Evolutionary conservation across 2,329 filamentous ascomycete species (phyloP).

Genomic region (Penicillium sp.): DNA sequence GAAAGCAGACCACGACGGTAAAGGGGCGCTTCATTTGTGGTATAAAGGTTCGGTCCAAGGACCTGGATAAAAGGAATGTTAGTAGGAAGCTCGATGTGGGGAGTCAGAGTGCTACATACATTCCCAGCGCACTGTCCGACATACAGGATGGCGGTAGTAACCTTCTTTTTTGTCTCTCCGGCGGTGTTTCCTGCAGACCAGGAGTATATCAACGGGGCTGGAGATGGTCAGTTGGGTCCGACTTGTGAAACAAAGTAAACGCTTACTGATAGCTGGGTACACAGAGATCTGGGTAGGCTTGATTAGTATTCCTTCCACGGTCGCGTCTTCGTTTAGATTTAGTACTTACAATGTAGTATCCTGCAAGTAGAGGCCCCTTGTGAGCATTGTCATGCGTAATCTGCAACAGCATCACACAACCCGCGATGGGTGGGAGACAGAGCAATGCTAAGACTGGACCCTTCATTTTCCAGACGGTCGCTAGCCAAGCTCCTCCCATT

Average conservation of each 20-base stretch:
- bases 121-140: conserved; percentile 67
- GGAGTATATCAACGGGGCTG: conserved; percentile 66
- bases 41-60: conserved; percentile 65
- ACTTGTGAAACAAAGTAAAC: too few relatives aligned
- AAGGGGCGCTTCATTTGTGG: conserved; percentile 58
- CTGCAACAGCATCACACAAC: conserved; percentile 55
- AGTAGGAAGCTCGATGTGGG: background rate
- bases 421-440: conserved; percentile 58
- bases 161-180: conserved; percentile 69
- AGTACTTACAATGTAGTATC: conserved; percentile 53
- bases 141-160: conserved; percentile 64
- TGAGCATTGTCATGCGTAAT: conserved; percentile 49
- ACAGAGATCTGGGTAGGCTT: conserved; percentile 49
- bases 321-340: background rate
- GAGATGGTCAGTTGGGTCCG: conserved; percentile 17
- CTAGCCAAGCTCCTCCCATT: conserved; percentile 57
- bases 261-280: conserved; percentile 57
- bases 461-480: conserved; percentile 57
- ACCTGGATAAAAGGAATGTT: conserved; percentile 39
- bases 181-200: conserved; percentile 65
- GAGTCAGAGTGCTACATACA: conserved; percentile 22
- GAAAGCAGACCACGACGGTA: conserved; percentile 60
- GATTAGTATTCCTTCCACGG: background rate
- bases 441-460: conserved; percentile 55
- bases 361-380: conserved; percentile 54